Percentiles rank a stretch among this genome's conserved stretches.
Evolutionary conservation across 2,329 filamentous ascomycete genomes (phyloP).

Genomic region (Aspergillus proliferans): DNA sequence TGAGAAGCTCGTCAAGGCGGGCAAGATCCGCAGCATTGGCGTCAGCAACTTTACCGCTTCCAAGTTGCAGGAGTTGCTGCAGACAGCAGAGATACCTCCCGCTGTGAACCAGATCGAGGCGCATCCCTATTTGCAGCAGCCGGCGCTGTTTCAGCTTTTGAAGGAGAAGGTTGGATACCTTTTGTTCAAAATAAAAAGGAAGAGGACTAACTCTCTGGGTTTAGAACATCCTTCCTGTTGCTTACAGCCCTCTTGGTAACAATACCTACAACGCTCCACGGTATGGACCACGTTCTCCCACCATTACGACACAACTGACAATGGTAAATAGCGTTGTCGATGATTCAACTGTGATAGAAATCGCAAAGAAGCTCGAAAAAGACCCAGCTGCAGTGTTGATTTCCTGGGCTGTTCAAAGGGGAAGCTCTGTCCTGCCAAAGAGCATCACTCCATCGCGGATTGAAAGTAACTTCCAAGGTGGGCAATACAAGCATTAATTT

Average conservation of each 20-base stretch:
- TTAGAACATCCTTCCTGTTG: conserved; percentile 46
- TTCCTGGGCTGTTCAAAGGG: conserved; percentile 50
- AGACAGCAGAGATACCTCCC: conserved; percentile 47
- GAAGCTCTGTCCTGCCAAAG: conserved; percentile 51
- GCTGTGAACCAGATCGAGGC: conserved; percentile 63
- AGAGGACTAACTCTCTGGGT: too few relatives aligned
- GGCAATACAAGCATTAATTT: too few relatives aligned
- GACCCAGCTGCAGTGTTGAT: conserved; percentile 53
- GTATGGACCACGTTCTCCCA: conserved; percentile 10
- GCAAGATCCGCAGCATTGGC: conserved; percentile 32
- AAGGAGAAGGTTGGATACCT: conserved; percentile 41
- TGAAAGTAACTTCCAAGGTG: conserved; percentile 42
- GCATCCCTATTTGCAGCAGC: conserved; percentile 59
- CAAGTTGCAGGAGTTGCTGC: conserved; percentile 22
- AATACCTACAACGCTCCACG: conserved; percentile 28
- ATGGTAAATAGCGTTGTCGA: conserved; percentile 47
- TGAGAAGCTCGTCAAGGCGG: conserved; percentile 28
- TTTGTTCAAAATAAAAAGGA: neutral
- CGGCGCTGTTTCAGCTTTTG: conserved; percentile 48
- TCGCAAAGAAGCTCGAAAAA: conserved; percentile 56
- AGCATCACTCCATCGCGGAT: conserved; percentile 50
- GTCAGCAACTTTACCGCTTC: conserved; percentile 38
- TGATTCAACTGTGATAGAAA: conserved; percentile 54
- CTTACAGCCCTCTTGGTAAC: conserved; percentile 57
- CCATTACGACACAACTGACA: neutral